Base-by-base conservation (phyloP, 495 filamentous ascomycete genomes). In the Xylaria cubensis region DNA sequence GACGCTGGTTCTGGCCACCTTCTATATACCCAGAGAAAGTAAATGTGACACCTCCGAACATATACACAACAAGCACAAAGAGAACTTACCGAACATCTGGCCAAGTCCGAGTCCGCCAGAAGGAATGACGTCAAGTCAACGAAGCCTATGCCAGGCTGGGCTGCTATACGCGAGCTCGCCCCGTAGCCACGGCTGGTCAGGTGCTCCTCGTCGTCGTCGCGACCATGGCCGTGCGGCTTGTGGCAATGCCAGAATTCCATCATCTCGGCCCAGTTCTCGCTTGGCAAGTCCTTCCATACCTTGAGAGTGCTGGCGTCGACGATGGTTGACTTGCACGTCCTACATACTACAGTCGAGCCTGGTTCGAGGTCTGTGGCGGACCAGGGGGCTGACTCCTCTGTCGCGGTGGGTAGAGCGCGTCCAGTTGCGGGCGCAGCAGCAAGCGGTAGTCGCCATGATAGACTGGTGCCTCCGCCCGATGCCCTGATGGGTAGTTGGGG, bases 171-270 rank as follows among this genome's bases (percentile, higher is more conserved):
- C 69, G 90, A 93, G 32, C 87, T 87, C 15, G 94, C 92, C 26
- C 92, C 91, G 78, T 96, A 97, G 0, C 92, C 94, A 77, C 92
- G 92, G 0, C 85, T 81, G 51, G 83, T 82, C 12, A 88, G 84
- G 73, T 80, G 84, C 65, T 81, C 77, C 9, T 85, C 81, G 10
- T 73, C 69, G 36, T 79, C 72, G 24, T 83, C 73, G 24, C 86
- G 74, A n/a, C 75, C 75, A 48, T 86, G 82, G 6, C 83, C 82
- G 68, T 89, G 82, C 55, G 94, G 96, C 78, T 98, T 98, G 80
- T 99, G 96, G 78, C 96, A 99, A 81, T 99, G 96, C 96, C 96
- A 99, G 75, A 98, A 97, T 78, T 99, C 96, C 96, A 99, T 99
- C 97, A 98, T 98, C 80, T 99, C 96, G 2, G 95, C 96, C 96